A percentile compares a stretch with the other conserved stretches of the same genome.
phyloP scores from a whole-genome alignment of 495 filamentous ascomycete species.

The Amphirosellinia nigrospora region DNA sequence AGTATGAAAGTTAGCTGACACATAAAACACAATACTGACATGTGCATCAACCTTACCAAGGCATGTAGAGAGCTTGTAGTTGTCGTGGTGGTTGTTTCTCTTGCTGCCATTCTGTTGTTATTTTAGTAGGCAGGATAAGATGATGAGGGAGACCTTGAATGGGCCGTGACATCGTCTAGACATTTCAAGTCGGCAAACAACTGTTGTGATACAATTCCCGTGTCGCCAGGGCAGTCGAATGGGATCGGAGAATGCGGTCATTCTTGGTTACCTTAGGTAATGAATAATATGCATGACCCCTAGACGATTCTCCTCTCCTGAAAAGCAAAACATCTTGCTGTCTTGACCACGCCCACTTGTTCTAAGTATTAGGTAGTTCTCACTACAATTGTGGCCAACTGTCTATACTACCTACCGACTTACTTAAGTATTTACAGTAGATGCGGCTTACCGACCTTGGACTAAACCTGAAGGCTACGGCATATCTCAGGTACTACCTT shows the following conservation, averaged over 20 bases:
- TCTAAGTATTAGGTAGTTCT: background rate
- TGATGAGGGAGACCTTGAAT: background rate
- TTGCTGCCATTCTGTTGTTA: background rate
- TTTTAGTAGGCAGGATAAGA: background rate
- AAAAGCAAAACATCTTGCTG: background rate
- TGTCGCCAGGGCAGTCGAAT: conserved; percentile 13
- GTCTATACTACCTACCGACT: background rate
- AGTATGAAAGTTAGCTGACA: background rate
- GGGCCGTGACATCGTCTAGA: conserved; percentile 9
- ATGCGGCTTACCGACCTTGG: background rate
- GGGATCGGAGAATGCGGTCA: background rate
- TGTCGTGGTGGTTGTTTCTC: background rate
- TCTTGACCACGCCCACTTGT: background rate
- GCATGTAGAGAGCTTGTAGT: background rate
- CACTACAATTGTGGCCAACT: background rate
- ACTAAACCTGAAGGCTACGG: background rate
- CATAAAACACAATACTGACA: background rate
- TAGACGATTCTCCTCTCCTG: conserved; percentile 5
- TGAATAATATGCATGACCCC: conserved; percentile 11
- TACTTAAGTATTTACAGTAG: no score
- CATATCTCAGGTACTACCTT: no score
- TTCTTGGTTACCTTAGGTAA: conserved; percentile 2
- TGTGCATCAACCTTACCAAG: background rate
- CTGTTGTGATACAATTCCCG: background rate
- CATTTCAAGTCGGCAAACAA: conserved; percentile 15